phyloP scores from a whole-genome alignment of 768 basidiomycete genomes.

The Xanthoconium stramineum region DNA sequence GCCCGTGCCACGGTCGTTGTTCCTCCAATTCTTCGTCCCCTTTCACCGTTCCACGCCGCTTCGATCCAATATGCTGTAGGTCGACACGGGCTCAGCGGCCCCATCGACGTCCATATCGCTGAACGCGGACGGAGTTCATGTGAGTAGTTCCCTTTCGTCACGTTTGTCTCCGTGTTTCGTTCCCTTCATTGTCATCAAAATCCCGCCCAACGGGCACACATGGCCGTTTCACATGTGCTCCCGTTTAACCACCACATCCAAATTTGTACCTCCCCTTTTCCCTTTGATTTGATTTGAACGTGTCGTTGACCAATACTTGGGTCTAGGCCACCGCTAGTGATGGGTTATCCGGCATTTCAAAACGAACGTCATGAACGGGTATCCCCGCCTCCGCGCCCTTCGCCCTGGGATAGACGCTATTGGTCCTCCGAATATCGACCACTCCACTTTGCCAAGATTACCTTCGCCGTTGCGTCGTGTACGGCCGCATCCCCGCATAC shows the following conservation, averaged over 20 bases:
- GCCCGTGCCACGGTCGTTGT: not conserved
- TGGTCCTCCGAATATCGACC: too few relatives aligned
- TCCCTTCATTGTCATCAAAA: too few relatives aligned
- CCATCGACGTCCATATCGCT: not conserved
- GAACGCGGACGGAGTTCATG: not conserved
- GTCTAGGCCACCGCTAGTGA: too few relatives aligned
- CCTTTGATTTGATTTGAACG: too few relatives aligned
- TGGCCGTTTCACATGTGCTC: too few relatives aligned
- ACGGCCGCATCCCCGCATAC: not conserved
- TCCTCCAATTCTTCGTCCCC: too few relatives aligned
- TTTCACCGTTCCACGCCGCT: not conserved
- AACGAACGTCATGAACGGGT: not conserved
- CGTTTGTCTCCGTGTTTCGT: not conserved
- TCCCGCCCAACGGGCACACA: too few relatives aligned
- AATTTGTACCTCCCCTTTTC: too few relatives aligned
- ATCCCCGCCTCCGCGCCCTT: too few relatives aligned
- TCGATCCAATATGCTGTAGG: not conserved
- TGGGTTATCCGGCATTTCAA: not conserved
- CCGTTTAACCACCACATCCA: too few relatives aligned
- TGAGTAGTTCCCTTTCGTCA: not conserved
- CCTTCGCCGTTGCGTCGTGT: not conserved
- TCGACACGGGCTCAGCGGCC: not conserved
- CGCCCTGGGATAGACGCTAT: too few relatives aligned
- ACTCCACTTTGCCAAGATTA: not conserved
- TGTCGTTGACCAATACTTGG: too few relatives aligned